These are phyloP conservation scores for Triangularia setosa DNA, from an alignment of 2,329 filamentous ascomycete genomes.

Conservation along the genomic window DNA sequence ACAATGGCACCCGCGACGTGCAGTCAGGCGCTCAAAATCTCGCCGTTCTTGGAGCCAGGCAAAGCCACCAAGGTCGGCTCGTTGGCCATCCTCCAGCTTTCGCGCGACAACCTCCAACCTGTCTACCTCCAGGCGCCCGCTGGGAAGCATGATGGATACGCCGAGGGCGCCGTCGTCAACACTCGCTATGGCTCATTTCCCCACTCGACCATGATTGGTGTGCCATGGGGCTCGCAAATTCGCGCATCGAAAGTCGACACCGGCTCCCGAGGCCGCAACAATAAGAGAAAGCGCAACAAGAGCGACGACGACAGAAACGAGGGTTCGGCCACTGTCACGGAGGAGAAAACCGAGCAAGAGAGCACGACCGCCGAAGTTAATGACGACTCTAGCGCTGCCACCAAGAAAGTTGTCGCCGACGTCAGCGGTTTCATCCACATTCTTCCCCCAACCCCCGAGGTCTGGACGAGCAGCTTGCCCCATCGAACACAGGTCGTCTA, in stretches of 20 bases:
- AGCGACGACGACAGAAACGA: slow-evolving; percentile 36
- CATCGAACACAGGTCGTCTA: slow-evolving; percentile 85
- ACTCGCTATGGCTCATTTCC: slow-evolving; percentile 92
- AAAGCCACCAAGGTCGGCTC: slow-evolving; percentile 57
- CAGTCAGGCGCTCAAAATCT: slow-evolving; percentile 34
- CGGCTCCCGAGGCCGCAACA: slow-evolving; percentile 68
- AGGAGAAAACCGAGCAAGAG: slow-evolving; percentile 33
- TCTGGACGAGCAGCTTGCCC: slow-evolving; percentile 76
- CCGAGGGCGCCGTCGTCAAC: slow-evolving; percentile 76
- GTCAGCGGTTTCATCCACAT: slow-evolving; percentile 73
- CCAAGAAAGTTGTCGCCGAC: slow-evolving; percentile 51
- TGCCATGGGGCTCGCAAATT: slow-evolving; percentile 90
- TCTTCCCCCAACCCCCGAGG: slow-evolving; percentile 73
- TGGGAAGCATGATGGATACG: slow-evolving; percentile 65
- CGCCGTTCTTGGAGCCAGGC: slow-evolving; percentile 76
- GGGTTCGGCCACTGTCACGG: slow-evolving; percentile 15
- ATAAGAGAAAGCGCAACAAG: slow-evolving; percentile 51
- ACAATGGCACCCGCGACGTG: slow-evolving; percentile 16
- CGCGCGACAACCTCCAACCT: slow-evolving; percentile 79
- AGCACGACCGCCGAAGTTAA: slow-evolving; percentile 16
- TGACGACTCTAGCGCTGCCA: slow-evolving; percentile 18
- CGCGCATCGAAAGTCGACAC: slow-evolving; percentile 87
- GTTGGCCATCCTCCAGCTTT: slow-evolving; percentile 82
- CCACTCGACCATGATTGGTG: slow-evolving; percentile 69
- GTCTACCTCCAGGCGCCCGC: slow-evolving; percentile 62